These are phyloP conservation scores for Zelopaecilomyces penicillatus DNA, from an alignment of 2,329 filamentous ascomycete genomes.

Conservation along the genomic window DNA sequence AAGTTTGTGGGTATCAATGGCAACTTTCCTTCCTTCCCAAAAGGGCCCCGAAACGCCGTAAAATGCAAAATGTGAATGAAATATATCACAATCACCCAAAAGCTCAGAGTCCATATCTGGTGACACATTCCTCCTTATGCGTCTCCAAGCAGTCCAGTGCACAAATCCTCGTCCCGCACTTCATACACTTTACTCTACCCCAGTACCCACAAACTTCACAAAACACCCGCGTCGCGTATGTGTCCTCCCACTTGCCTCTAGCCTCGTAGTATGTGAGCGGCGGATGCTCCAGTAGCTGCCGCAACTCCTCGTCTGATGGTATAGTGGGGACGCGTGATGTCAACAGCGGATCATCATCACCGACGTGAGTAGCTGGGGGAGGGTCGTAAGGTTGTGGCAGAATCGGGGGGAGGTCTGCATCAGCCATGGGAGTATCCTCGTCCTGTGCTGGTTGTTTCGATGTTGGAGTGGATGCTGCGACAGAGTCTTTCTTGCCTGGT, in stretches of 20 bases:
- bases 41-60: conserved; percentile 10
- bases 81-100: background rate
- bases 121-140: conserved; percentile 64
- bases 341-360: conserved; percentile 51
- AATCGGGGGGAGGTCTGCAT: conserved; percentile 20
- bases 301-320: conserved; percentile 53
- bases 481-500: conserved; percentile 18
- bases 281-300: conserved; percentile 53
- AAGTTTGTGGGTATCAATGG: conserved; percentile 9
- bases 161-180: conserved; percentile 72
- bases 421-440: conserved; percentile 20
- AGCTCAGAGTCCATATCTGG: conserved; percentile 47
- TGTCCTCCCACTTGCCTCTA: conserved; percentile 35
- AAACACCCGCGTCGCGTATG: conserved; percentile 55
- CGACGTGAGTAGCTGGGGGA: conserved; percentile 32
- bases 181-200: conserved; percentile 67
- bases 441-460: conserved; percentile 12
- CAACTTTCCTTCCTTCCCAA: conserved; percentile 1
- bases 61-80: background rate
- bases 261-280: conserved; percentile 62
- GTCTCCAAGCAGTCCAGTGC: conserved; percentile 64
- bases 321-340: conserved; percentile 47
- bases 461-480: conserved; percentile 10
- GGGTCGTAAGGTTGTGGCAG: conserved; percentile 25
- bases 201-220: conserved; percentile 79